Conservation (phyloP, 345 rosid genomes). For the Draba incana region DNA sequence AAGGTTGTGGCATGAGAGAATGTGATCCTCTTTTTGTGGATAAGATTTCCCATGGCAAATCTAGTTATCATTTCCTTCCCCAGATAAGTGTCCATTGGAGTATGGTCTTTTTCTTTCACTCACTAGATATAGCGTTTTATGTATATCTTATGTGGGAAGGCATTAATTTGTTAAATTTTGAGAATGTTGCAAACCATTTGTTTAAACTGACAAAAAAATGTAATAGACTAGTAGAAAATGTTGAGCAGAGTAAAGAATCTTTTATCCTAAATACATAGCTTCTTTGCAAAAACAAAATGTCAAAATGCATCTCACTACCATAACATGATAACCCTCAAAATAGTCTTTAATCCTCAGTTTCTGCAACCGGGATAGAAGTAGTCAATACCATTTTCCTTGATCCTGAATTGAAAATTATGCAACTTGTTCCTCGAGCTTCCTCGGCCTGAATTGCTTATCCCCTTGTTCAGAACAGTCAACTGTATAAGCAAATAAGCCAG, state of each 20-base stretch:
- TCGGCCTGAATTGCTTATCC: constrained; percentile 30
- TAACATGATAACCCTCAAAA: background rate
- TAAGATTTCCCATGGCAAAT: too few relatives aligned
- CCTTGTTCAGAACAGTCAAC: constrained; percentile 68
- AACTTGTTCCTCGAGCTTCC: constrained; percentile 54
- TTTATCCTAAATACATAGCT: background rate
- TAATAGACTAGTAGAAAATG: background rate
- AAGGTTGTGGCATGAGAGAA: too few relatives aligned
- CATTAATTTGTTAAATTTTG: too few relatives aligned
- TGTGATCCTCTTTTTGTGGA: too few relatives aligned
- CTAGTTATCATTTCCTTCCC: too few relatives aligned
- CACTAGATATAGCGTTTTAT: too few relatives aligned
- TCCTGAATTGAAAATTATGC: constrained; percentile 76
- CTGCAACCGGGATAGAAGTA: constrained; percentile 81
- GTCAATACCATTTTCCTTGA: constrained; percentile 73
- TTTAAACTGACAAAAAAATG: background rate
- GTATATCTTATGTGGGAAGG: too few relatives aligned
- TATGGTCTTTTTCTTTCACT: too few relatives aligned
- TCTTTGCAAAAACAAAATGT: background rate
- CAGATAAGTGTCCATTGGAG: too few relatives aligned
- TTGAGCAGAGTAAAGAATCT: background rate
- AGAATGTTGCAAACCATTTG: too few relatives aligned
- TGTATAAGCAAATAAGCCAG: constrained; percentile 41
- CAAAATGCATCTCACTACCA: background rate
- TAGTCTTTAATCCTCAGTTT: constrained; percentile 26